Evolutionary conservation across 768 basidiomycete genomes (phyloP).

Genomic region (Mycena metata): DNA sequence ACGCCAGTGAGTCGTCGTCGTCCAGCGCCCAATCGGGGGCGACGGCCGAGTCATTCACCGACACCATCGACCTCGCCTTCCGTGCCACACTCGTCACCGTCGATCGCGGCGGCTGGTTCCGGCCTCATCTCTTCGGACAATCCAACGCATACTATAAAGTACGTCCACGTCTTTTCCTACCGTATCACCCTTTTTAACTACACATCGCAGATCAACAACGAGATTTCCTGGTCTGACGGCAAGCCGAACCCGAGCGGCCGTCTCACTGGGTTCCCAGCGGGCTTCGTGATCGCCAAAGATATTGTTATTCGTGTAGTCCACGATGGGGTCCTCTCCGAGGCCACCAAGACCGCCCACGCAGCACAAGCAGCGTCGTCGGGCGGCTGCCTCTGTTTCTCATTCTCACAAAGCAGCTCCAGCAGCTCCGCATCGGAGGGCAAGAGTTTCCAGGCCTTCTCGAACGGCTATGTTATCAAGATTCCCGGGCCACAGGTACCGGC

Average conservation of each 20-base stretch:
- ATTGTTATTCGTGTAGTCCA: slow-evolving; percentile 20
- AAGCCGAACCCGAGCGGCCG: neutral
- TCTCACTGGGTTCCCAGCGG: slow-evolving; percentile 23
- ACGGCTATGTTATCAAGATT: slow-evolving; percentile 38
- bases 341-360: neutral
- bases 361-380: slow-evolving; percentile 12
- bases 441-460: slow-evolving; percentile 22
- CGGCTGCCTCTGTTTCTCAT: slow-evolving; percentile 36
- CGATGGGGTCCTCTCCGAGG: neutral
- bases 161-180: neutral
- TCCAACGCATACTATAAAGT: slow-evolving; percentile 38
- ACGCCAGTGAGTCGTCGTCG: slow-evolving; percentile 1
- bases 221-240: slow-evolving; percentile 28
- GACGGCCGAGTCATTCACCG: neutral
- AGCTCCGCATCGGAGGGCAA: slow-evolving; percentile 2
- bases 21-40: neutral
- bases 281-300: slow-evolving; percentile 27
- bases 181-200: neutral
- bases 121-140: slow-evolving; percentile 41
- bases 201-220: slow-evolving; percentile 21
- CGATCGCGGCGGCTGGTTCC: slow-evolving; percentile 43
- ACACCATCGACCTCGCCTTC: slow-evolving; percentile 31
- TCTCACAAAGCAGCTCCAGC: slow-evolving; percentile 24
- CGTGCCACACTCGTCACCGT: slow-evolving; percentile 41
- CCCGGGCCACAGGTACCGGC: slow-evolving; percentile 39